Base-by-base conservation (phyloP, 2,329 filamentous ascomycete genomes). In the Scedosporium boydii region DNA sequence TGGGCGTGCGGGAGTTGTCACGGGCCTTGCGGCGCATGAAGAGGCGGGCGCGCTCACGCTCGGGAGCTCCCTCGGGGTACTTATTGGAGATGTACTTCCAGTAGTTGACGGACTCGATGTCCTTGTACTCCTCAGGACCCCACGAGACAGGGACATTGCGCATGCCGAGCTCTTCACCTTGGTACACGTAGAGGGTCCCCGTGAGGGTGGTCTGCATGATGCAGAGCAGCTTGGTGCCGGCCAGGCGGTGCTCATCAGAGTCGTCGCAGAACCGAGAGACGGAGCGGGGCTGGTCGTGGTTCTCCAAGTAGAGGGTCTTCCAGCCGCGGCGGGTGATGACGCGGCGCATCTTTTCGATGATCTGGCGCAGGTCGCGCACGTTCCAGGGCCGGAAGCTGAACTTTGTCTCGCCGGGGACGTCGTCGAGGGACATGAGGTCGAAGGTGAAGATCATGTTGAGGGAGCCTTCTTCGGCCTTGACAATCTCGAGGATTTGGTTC, bases 361-460 rank as follows among this genome's bases (percentile, higher is more conserved):
- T 79, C 2, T 72, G 68, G 69, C 84, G 85, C 44, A 86, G 72
- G 60, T 80, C 76, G 6, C 76, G 76, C 12, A 83, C 77, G 57
- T 74, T 74, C 78, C 80, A 85, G 4, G 68, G 70, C 1, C 67
- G 67, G 3, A 71, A 71, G 0, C 74, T 74, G 67, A 78, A 79
- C 65, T 81, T 81, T 65, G 80, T 75, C 18, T 70, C 63, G 27
- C 59, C 59, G 5, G 71, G 63, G 9, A 78, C 78, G 62, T 78
- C 72, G 63, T 83, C 81, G 16, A 84, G 72, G 42, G 81, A 76
- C 64, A 84, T 77, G 38, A 84, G 76, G 63, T 89, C 87, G 69
- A 90, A 90, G 67, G 88, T 84, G 73, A 90, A 90, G 42, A 90
- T 86, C 86, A 90, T 90, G 70, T 82, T 86, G 55, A 90, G 73